Base-by-base conservation (phyloP, 2,329 filamentous ascomycete species). In the Aspergillus tanneri region DNA sequence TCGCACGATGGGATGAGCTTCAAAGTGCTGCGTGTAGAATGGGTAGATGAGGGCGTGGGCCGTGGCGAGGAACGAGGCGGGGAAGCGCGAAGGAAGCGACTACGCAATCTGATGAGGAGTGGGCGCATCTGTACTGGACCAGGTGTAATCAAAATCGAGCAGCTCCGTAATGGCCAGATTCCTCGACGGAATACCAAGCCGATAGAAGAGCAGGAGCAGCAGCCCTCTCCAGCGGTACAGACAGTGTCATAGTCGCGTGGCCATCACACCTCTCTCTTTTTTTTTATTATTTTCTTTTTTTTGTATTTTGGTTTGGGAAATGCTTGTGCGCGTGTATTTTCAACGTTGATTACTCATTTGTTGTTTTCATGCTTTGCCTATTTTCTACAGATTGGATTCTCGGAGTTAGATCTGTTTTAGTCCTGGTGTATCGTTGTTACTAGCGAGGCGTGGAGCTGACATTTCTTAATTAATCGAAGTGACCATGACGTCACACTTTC, bases 1-100 rank as follows among this genome's bases (percentile, higher is more conserved):
- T 77, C 77, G 11, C 90, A 96, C 63, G 90, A 95, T 58, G 91
- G 91, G 2, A 81, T 96, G 67, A 96, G 90, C 66, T 97, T 88
- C 70, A 90, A 87, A 78, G 82, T 99, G 39, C 78, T 84, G 52
- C 83, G 84, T 43, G 81, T 96, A 9, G 84, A 90, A 43, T 97
- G 91, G 85, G 88, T 96, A 0, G 85, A 88, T 54, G 90, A 93
- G 77, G 54, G 79, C 72, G 47, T 73, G 49, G 61, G 72, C 60
- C 63, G 68, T 47, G 67, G 75, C 57, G 64, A 76, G 69, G 64
- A 77, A 63, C 59, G 77, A 56, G 63, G 72, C 58, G 64, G 74
- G 56, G 61, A 73, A 65, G 71, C 74, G 32, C 69, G 70, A 53
- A 75, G 79, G 28, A 75, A 77, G 58, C 67, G 79, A 27, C 67